phyloP scores from a whole-genome alignment of 139 green algal genomes.

The Picochlorum sp. region DNA sequence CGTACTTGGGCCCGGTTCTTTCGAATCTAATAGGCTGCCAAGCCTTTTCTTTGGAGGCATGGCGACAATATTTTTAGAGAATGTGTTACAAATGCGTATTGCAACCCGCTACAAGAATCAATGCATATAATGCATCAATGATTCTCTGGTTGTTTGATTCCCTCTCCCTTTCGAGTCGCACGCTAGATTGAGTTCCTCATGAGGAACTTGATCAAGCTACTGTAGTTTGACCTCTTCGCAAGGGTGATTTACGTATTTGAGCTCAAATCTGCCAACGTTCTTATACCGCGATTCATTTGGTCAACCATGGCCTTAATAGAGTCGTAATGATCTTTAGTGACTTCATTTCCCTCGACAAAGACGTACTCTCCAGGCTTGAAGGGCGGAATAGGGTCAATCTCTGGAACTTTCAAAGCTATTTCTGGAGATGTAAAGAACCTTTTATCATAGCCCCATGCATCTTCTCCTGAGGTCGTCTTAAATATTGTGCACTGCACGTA shows the following conservation, averaged over 20 bases:
- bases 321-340: constrained; percentile 37
- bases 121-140: background rate
- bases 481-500: constrained; percentile 32
- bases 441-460: constrained; percentile 78
- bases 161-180: background rate
- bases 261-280: constrained; percentile 1
- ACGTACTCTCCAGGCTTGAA: constrained; percentile 19
- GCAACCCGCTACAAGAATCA: too few relatives aligned
- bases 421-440: constrained; percentile 36
- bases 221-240: too few relatives aligned
- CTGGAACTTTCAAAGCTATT: constrained; percentile 42
- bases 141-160: background rate
- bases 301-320: constrained; percentile 42
- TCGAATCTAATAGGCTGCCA: too few relatives aligned
- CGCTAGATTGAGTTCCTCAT: background rate
- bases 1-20: too few relatives aligned
- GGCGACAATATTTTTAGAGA: too few relatives aligned
- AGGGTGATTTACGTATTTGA: background rate
- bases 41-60: too few relatives aligned
- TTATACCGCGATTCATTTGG: constrained; percentile 48
- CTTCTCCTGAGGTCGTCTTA: constrained; percentile 22
- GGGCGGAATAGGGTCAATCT: constrained; percentile 30
- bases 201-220: too few relatives aligned
- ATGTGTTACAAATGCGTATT: too few relatives aligned
- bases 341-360: constrained; percentile 47